Base-by-base conservation (phyloP, 257 asterid species). In the Agastache rugosa region DNA sequence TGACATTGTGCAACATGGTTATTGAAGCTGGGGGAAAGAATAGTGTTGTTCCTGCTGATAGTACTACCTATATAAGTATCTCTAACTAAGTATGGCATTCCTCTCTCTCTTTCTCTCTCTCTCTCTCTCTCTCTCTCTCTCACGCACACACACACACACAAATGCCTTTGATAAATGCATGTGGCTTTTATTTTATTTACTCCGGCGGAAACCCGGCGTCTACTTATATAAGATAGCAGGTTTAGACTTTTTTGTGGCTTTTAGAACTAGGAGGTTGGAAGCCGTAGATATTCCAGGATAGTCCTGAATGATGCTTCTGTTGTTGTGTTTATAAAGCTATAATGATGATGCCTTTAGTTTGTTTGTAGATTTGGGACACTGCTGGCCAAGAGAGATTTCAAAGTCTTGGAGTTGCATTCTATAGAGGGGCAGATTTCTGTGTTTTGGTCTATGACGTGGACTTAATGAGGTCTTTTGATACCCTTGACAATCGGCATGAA, bases 351-450 rank as follows among this genome's bases (percentile, higher is more conserved):
- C n/a, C n/a, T n/a, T n/a, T n/a, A n/a, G n/a, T n/a, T n/a, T n/a
- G n/a, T n/a, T n/a, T n/a, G 70, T 83, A 93, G 98, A 87, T 93
- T 71, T 93, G 98, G 97, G 99, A 93, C 74, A 93, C 97, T 58
- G 98, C 98, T 42, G 97, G 98, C 58, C 98, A 93, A 84, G 98
- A 93, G 89, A 88, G 97, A 75, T 93, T 93, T 85, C 98, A 93
- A 79, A 90, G 98, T 84, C 97, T 93, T 34, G 97, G 98, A 39
- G 97, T 91, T 75, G 97, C 98, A 20, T 93, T 93, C 77, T 93
- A 93, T 54, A 80, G 98, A 86, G 98, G 98, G 67, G 98, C 98
- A 2, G 97, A 94, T 85, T 94, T 97, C 77, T 94, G 97, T 61
- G 97, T 94, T 35, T 78, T 91, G 78, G 98, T 87, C 10, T 94